Percentiles rank a stretch among this genome's conserved stretches.
Evolutionary conservation across 805 yeast species (phyloP).

Genomic region (Wickerhamiella musiphila): DNA sequence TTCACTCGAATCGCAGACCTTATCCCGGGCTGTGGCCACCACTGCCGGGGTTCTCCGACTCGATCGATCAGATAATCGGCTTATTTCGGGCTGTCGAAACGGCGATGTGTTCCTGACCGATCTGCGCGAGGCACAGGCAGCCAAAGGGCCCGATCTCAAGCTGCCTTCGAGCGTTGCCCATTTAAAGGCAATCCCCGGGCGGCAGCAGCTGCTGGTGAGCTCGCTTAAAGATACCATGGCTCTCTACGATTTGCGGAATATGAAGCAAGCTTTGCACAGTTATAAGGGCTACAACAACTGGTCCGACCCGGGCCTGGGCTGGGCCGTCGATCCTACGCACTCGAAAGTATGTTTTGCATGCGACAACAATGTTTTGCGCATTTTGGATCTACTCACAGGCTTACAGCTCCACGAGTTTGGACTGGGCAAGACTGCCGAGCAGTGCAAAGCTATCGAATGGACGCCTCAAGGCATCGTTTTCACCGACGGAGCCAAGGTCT

Average conservation of each 20-base stretch:
- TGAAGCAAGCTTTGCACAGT: slow-evolving; percentile 1
- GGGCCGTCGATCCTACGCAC: slow-evolving; percentile 4
- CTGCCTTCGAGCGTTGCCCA: not conserved
- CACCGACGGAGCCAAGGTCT: no score
- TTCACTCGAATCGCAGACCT: not conserved
- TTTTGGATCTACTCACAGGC: slow-evolving; percentile 6
- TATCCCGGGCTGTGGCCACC: no score
- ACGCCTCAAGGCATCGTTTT: no score
- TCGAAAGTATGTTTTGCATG: slow-evolving; percentile 7
- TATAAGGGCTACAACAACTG: slow-evolving; percentile 10
- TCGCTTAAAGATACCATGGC: slow-evolving; percentile 11
- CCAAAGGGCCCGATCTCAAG: not conserved
- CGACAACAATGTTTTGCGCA: slow-evolving; percentile 6
- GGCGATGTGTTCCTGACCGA: slow-evolving; percentile 1
- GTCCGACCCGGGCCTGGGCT: slow-evolving; percentile 8
- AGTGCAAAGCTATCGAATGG: no score
- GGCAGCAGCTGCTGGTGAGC: slow-evolving; percentile 3
- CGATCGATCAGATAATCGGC: not conserved
- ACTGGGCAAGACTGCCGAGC: no score
- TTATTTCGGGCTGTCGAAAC: slow-evolving; percentile 2
- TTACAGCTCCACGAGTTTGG: no score
- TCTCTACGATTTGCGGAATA: slow-evolving; percentile 7
- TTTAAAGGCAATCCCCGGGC: slow-evolving; percentile 6
- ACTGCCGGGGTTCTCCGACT: not conserved
- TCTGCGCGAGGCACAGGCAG: not conserved